phyloP scores from a whole-genome alignment of 2,329 filamentous ascomycete genomes.

The Fonsecaea erecta region DNA sequence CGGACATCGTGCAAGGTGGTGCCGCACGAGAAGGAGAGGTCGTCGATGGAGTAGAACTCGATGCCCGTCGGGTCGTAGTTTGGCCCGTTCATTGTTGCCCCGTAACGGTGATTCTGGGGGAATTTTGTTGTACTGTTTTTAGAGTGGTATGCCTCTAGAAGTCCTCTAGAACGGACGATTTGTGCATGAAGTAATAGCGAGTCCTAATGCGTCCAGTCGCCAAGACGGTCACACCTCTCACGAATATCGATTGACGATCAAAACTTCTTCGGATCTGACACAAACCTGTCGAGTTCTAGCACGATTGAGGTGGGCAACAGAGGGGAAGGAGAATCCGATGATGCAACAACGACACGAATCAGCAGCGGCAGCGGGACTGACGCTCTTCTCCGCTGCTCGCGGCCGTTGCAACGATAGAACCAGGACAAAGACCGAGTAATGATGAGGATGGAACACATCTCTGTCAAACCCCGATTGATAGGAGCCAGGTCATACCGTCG shows the following conservation, averaged over 20 bases:
- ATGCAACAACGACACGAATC: background rate
- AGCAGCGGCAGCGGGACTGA: background rate
- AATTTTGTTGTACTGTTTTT: background rate
- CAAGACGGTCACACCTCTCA: background rate
- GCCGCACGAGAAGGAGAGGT: slow-evolving; percentile 49
- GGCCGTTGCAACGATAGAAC: background rate
- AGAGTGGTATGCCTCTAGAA: background rate
- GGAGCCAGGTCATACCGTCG: slow-evolving; percentile 5
- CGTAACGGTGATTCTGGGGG: background rate
- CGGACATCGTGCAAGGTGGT: slow-evolving; percentile 41
- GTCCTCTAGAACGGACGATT: background rate
- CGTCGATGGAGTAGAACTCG: slow-evolving; percentile 43
- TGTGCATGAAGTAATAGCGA: background rate
- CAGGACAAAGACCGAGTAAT: background rate
- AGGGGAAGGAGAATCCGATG: background rate
- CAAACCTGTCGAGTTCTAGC: background rate
- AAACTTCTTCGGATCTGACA: background rate
- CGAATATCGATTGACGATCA: background rate
- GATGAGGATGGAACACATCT: background rate
- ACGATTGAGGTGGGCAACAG: background rate
- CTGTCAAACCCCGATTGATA: background rate
- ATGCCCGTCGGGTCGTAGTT: slow-evolving; percentile 39
- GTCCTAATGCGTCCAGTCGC: background rate
- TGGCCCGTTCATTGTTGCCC: slow-evolving; percentile 11
- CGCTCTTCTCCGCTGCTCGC: background rate